These are phyloP conservation scores for Stereum hirsutum DNA, from an alignment of 1,284 basidiomycete genomes.

Conservation along the genomic window DNA sequence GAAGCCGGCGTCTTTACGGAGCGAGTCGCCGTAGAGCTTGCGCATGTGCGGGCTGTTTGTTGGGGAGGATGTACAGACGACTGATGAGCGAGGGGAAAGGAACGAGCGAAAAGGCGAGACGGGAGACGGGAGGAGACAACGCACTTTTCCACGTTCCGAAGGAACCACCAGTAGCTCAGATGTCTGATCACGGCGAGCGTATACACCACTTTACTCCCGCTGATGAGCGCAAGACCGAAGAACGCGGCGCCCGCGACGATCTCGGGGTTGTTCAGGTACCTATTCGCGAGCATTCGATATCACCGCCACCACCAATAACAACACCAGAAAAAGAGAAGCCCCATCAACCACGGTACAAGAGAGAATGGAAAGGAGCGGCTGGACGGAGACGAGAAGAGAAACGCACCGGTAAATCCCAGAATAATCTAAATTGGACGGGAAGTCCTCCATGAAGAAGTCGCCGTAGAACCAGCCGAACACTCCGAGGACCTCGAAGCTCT, in stretches of 20 bases:
- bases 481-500: slow-evolving; percentile 89
- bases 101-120: not conserved
- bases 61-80: slow-evolving; percentile 2
- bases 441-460: slow-evolving; percentile 96
- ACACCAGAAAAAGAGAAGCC: not conserved
- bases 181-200: slow-evolving; percentile 80
- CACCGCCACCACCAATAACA: too few relatives aligned
- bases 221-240: slow-evolving; percentile 88
- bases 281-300: too few relatives aligned
- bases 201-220: slow-evolving; percentile 82
- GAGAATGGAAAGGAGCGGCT: not conserved
- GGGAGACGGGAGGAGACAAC: slow-evolving; percentile 16
- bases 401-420: slow-evolving; percentile 88
- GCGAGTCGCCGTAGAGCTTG: slow-evolving; percentile 86
- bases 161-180: slow-evolving; percentile 87
- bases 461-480: slow-evolving; percentile 97
- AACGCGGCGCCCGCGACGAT: slow-evolving; percentile 93
- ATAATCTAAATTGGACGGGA: slow-evolving; percentile 86
- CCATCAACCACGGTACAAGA: not conserved
- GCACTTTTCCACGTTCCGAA: slow-evolving; percentile 81
- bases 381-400: not conserved
- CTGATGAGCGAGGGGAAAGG: not conserved
- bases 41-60: slow-evolving; percentile 96
- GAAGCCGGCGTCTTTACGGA: slow-evolving; percentile 92
- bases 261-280: slow-evolving; percentile 94